phyloP scores from a whole-genome alignment of 768 basidiomycete species.

The Filobasidium wieringae region DNA sequence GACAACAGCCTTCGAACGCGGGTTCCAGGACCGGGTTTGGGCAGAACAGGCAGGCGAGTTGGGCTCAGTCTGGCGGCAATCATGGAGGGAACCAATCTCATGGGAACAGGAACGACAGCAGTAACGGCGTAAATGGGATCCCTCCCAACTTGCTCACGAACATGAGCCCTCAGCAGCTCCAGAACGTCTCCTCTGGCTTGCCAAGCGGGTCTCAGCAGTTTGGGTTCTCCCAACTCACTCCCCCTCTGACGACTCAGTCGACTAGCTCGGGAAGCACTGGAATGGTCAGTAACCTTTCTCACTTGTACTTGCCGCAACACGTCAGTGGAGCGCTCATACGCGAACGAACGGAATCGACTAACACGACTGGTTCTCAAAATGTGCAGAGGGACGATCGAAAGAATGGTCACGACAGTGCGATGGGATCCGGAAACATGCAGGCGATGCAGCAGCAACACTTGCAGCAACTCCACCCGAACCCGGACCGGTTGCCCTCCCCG shows the following conservation, averaged over 20 bases:
- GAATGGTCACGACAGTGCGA: background rate
- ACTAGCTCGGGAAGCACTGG: background rate
- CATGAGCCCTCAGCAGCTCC: background rate
- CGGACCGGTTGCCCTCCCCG: background rate
- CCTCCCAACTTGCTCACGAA: background rate
- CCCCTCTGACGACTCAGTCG: background rate
- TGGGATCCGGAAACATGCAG: background rate
- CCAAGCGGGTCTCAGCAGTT: background rate
- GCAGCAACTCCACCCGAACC: conserved; percentile 1
- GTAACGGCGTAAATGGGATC: background rate
- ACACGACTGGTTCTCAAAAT: background rate
- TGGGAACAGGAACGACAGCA: background rate
- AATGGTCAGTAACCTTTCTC: background rate
- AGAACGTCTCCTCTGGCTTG: background rate
- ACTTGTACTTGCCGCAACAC: background rate
- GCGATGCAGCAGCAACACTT: conserved; percentile 4
- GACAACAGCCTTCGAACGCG: background rate
- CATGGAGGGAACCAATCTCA: background rate
- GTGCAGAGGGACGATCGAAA: background rate
- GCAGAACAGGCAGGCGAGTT: background rate
- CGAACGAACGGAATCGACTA: background rate
- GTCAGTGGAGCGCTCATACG: background rate
- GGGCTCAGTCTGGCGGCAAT: background rate
- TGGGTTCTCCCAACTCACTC: background rate
- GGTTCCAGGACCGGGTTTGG: background rate